These are phyloP conservation scores for Pyrenophora graminea DNA, from an alignment of 2,329 filamentous ascomycete genomes.

Conservation along the genomic window DNA sequence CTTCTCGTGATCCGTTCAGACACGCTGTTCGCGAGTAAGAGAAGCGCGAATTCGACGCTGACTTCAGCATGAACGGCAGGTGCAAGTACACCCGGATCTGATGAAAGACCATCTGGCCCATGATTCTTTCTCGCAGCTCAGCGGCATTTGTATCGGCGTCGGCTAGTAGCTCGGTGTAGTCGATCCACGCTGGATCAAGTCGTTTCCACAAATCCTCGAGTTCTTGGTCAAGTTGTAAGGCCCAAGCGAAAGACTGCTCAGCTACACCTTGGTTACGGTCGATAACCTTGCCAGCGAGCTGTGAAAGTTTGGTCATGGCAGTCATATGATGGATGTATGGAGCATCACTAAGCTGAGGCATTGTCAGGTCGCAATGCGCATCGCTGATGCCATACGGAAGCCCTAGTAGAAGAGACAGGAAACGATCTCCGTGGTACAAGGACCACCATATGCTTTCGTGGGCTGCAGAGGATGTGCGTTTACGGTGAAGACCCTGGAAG, in stretches of 20 bases:
- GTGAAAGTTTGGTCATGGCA: constrained; percentile 44
- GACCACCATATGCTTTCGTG: constrained; percentile 49
- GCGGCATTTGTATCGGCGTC: constrained; percentile 41
- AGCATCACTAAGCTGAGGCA: constrained; percentile 31
- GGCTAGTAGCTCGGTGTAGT: constrained; percentile 35
- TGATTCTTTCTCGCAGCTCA: constrained; percentile 45
- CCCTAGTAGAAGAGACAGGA: constrained; percentile 58
- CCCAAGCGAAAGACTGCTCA: constrained; percentile 44
- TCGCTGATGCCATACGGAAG: constrained; percentile 54
- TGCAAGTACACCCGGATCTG: constrained; percentile 53
- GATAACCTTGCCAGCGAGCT: constrained; percentile 50
- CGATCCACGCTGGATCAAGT: constrained; percentile 48
- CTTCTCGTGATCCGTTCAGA: constrained; percentile 47
- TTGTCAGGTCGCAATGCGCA: constrained; percentile 43
- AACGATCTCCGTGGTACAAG: constrained; percentile 53
- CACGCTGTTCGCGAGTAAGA: constrained; percentile 48
- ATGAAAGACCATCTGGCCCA: constrained; percentile 51
- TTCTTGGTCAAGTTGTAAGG: constrained; percentile 51
- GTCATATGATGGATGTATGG: constrained; percentile 36
- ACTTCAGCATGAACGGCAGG: constrained; percentile 52
- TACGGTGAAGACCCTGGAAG: constrained; percentile 45
- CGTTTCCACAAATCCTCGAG: constrained; percentile 46
- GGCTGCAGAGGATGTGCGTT: constrained; percentile 37
- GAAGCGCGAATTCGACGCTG: constrained; percentile 44
- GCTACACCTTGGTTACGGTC: constrained; percentile 49